A percentile compares a stretch with the other conserved stretches of the same genome.
These are phyloP conservation scores for Sclerotinia nivalis DNA, from an alignment of 2,329 filamentous ascomycete genomes.

Conservation along the genomic window DNA sequence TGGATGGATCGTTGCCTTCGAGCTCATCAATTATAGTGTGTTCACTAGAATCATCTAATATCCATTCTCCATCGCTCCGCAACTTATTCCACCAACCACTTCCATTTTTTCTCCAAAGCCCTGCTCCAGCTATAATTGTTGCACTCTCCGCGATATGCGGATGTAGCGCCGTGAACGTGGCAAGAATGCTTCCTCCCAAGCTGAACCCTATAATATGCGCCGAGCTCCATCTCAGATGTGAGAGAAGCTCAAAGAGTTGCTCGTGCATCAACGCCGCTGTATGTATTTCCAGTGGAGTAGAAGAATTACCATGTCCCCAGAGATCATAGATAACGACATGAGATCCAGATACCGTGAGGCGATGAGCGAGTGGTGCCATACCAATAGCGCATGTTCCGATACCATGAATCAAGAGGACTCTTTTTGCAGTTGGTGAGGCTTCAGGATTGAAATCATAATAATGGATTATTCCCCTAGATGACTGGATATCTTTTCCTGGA, in stretches of 20 bases:
- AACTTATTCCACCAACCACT: constrained; percentile 29
- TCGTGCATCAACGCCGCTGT: constrained; percentile 46
- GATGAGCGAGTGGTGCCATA: constrained; percentile 46
- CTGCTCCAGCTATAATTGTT: constrained; percentile 51
- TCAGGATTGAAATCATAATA: constrained; percentile 26
- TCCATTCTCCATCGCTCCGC: constrained; percentile 17
- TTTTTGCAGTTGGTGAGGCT: constrained; percentile 26
- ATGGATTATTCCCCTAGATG: constrained; percentile 26
- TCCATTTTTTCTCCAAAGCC: constrained; percentile 41
- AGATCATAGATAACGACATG: constrained; percentile 50
- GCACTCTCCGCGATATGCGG: constrained; percentile 42
- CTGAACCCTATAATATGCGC: background rate
- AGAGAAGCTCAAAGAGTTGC: constrained; percentile 41
- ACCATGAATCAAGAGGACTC: constrained; percentile 52
- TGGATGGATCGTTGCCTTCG: constrained; percentile 43
- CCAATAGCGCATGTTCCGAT: constrained; percentile 52
- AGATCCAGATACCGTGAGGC: constrained; percentile 43
- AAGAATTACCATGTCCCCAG: constrained; percentile 56
- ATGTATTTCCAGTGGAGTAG: constrained; percentile 49
- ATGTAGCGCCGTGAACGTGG: constrained; percentile 43
- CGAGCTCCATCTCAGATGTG: background rate
- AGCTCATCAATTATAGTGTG: constrained; percentile 36
- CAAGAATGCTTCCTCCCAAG: constrained; percentile 23
- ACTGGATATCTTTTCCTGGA: constrained; percentile 10
- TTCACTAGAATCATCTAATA: constrained; percentile 26